Conservation (phyloP, 2,329 filamentous ascomycete genomes). For the Atkinsonella texensis region DNA sequence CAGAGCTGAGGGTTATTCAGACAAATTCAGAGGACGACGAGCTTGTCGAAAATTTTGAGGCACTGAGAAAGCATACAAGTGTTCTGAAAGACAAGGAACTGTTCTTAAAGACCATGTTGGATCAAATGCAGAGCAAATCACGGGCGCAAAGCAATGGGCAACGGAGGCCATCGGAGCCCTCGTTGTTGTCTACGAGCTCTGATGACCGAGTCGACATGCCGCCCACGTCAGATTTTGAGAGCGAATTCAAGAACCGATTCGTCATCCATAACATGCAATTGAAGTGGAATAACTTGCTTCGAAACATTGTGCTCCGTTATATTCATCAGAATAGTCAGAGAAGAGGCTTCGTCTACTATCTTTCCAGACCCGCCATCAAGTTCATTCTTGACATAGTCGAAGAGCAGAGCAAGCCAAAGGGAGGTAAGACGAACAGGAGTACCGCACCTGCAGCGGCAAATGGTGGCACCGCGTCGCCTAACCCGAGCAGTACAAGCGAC, state of each 20-base stretch:
- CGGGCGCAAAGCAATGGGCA: slow-evolving; percentile 16
- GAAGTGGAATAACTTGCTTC: slow-evolving; percentile 94
- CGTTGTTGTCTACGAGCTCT: slow-evolving; percentile 11
- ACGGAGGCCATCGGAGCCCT: slow-evolving; percentile 23
- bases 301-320: slow-evolving; percentile 94
- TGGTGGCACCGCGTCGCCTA: slow-evolving; percentile 23
- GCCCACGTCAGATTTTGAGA: slow-evolving; percentile 69
- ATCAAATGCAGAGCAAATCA: slow-evolving; percentile 31
- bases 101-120: slow-evolving; percentile 47
- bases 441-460: slow-evolving; percentile 13
- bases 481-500: slow-evolving; percentile 28
- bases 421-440: slow-evolving; percentile 16
- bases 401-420: slow-evolving; percentile 69
- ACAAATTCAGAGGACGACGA: slow-evolving; percentile 36
- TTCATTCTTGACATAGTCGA: slow-evolving; percentile 97
- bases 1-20: slow-evolving; percentile 54
- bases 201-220: slow-evolving; percentile 48
- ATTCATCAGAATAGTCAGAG: slow-evolving; percentile 95
- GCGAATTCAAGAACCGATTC: slow-evolving; percentile 96
- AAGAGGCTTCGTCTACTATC: slow-evolving; percentile 93
- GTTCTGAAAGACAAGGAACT: slow-evolving; percentile 46
- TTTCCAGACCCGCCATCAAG: slow-evolving; percentile 89
- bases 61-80: slow-evolving; percentile 40
- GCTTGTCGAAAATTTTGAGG: slow-evolving; percentile 47
- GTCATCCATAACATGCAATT: slow-evolving; percentile 95